These are phyloP conservation scores for Fraxinus anomala DNA, from an alignment of 257 asterid genomes.

Conservation along the genomic window DNA sequence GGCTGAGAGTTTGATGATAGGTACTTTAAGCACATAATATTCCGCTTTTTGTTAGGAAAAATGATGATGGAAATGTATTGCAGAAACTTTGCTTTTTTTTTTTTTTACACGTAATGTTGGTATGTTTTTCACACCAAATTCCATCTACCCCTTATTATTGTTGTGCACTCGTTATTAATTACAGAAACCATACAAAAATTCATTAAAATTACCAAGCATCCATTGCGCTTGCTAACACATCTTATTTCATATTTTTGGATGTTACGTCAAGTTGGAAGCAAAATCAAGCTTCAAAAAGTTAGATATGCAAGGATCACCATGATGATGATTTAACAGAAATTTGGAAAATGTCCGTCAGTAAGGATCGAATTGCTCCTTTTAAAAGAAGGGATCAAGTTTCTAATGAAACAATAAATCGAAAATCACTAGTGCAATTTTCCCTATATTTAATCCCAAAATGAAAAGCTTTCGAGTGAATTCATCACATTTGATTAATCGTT, in stretches of 20 bases:
- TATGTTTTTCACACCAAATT: constrained; percentile 40
- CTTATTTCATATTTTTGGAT: too few relatives aligned
- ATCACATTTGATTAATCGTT: background rate
- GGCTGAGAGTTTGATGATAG: background rate
- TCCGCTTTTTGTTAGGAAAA: constrained; percentile 47
- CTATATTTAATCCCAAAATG: background rate
- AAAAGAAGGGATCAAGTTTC: background rate
- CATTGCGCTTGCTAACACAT: background rate
- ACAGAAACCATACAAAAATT: too few relatives aligned
- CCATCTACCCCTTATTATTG: constrained; percentile 14
- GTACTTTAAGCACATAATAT: constrained; percentile 17
- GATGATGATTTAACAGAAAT: too few relatives aligned
- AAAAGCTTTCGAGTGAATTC: background rate
- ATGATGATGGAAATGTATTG: constrained; percentile 8
- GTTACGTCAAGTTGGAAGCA: background rate
- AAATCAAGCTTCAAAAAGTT: too few relatives aligned
- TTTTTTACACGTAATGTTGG: constrained; percentile 10
- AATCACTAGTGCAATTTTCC: background rate
- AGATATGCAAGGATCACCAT: too few relatives aligned
- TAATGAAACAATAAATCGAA: too few relatives aligned
- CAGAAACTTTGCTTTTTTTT: background rate
- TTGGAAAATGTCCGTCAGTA: background rate
- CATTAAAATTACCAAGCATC: background rate
- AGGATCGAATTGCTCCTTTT: background rate
- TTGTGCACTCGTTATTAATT: background rate